Evolutionary conservation across 495 filamentous ascomycete genomes (phyloP).

Genomic region (Elasticomyces elasticus): DNA sequence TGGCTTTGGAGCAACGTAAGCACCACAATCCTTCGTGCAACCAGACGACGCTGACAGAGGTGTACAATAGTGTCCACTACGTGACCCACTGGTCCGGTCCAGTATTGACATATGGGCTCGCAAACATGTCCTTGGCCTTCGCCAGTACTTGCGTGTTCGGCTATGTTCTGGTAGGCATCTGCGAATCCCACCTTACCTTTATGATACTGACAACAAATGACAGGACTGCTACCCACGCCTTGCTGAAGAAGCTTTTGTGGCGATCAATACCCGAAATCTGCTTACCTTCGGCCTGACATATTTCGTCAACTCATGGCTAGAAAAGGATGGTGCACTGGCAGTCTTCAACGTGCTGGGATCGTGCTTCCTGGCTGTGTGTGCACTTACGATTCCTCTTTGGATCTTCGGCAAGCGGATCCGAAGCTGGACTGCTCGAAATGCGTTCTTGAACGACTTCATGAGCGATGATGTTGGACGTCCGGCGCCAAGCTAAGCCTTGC

Average conservation of each 20-base stretch:
- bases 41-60: no score
- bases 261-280: slow-evolving; percentile 45
- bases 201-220: neutral
- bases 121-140: slow-evolving; percentile 45
- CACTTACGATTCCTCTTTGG: slow-evolving; percentile 46
- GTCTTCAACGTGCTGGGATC: slow-evolving; percentile 45
- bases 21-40: no score
- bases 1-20: slow-evolving; percentile 52
- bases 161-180: slow-evolving; percentile 34
- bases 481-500: no score
- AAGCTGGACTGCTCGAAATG: slow-evolving; percentile 37
- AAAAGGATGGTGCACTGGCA: slow-evolving; percentile 35
- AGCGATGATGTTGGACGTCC: slow-evolving; percentile 27
- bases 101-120: slow-evolving; percentile 43
- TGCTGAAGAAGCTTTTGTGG: slow-evolving; percentile 47
- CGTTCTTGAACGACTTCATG: slow-evolving; percentile 41
- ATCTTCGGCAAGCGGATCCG: slow-evolving; percentile 44
- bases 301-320: slow-evolving; percentile 44
- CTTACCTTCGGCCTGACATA: slow-evolving; percentile 43
- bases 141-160: slow-evolving; percentile 44
- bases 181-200: neutral
- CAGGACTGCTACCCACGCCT: slow-evolving; percentile 40
- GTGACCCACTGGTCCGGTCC: slow-evolving; percentile 46
- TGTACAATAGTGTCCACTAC: no score
- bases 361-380: slow-evolving; percentile 37